These are phyloP conservation scores for Fusarium buxicola DNA, from an alignment of 2,329 filamentous ascomycete genomes.

Conservation along the genomic window DNA sequence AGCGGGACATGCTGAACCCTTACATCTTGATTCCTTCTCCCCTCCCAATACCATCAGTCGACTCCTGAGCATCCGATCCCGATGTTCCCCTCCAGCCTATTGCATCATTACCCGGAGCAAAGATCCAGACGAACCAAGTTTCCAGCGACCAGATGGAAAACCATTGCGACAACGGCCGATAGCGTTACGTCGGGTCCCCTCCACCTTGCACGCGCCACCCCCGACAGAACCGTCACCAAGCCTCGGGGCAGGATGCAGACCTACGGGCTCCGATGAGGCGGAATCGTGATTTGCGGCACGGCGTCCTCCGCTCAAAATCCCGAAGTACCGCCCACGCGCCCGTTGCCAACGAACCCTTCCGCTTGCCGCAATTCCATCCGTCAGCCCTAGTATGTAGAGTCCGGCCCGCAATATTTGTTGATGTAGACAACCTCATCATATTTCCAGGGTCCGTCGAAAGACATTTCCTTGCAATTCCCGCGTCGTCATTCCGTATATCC, in stretches of 20 bases:
- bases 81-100: slow-evolving; percentile 9
- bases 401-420: slow-evolving; percentile 1
- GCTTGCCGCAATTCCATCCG: neutral
- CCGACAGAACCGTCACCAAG: slow-evolving; percentile 38
- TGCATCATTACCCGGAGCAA: slow-evolving; percentile 11
- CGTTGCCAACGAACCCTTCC: neutral
- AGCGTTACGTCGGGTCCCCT: slow-evolving; percentile 20
- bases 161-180: slow-evolving; percentile 16
- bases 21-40: slow-evolving; percentile 3
- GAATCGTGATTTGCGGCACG: slow-evolving; percentile 7
- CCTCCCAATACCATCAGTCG: too few species aligned
- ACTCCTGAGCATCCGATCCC: slow-evolving; percentile 22
- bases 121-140: neutral
- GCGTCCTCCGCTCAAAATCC: slow-evolving; percentile 25
- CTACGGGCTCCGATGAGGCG: slow-evolving; percentile 23
- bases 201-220: slow-evolving; percentile 28
- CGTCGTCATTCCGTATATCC: neutral
- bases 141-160: slow-evolving; percentile 16
- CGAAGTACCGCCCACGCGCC: neutral
- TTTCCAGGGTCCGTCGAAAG: slow-evolving; percentile 11
- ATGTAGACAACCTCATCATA: neutral
- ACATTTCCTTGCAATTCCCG: slow-evolving; percentile 22
- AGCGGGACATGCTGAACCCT: slow-evolving; percentile 13
- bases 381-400: neutral
- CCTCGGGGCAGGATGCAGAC: slow-evolving; percentile 15